Base-by-base conservation (phyloP, 129 eudicot genomes). In the Logfia minima region DNA sequence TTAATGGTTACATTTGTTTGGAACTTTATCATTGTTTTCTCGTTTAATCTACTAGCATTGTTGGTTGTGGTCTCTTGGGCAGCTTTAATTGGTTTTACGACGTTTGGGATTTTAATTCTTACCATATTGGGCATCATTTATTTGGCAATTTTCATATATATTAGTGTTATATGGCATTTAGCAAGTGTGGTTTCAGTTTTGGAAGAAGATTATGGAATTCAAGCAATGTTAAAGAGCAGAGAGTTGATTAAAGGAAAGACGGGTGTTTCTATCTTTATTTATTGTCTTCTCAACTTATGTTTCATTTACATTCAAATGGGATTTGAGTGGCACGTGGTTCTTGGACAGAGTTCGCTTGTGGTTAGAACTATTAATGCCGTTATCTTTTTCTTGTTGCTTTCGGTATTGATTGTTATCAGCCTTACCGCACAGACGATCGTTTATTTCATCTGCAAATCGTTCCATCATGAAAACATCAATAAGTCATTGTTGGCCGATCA, bases 371-470 rank as follows among this genome's bases (percentile, higher is more conserved):
- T 81, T 37, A 70, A 41, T 31, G 85, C 72, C 2, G 0, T 70
- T 71, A 32, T 83, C 4, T 68, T 83, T 61, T 67, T 82, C 62
- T 8, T 74, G 68, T 80, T 82, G 56, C 74, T 76, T 28, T 62
- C 85, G 10, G 8, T 82, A 10, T 53, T 87, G 76, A 73, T 81
- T 11, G 79, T 88, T 24, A 70, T 68, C 76, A 76, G 87, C 31
- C 80, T 85, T 23, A 78, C 78, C 17, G 75, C 75, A 37, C 85
- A 85, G 63, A 85, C 92, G 1, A 70, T 83, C 5, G 72, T 88
- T 11, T 88, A 88, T 61, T 83, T 88, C 58, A 73, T 88, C 43
- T 85, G 92, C 84, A 85, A 88, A 73, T 88, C 92, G 3, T 83
- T 77, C 74, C 92, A 85, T 77, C 86, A 78, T 29, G 82, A 88